These are phyloP conservation scores for Zopfochytrium polystomum DNA, from an alignment of 371 early-diverging fungal genomes.

Conservation along the genomic window DNA sequence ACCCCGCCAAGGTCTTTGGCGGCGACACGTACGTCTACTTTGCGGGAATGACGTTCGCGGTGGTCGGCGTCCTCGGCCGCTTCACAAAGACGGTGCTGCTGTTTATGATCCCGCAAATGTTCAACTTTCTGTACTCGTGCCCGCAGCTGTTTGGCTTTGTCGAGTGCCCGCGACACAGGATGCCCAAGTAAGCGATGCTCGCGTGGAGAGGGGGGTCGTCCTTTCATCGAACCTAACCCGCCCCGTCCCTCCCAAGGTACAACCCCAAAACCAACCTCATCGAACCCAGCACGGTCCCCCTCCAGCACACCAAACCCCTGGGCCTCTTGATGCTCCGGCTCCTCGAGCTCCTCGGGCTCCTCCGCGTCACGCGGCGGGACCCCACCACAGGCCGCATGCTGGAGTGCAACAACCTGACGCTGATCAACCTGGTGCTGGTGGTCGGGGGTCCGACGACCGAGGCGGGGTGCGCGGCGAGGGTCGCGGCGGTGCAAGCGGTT, in stretches of 20 bases:
- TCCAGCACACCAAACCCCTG: slow-evolving; percentile 16
- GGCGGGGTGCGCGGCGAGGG: slow-evolving; percentile 51
- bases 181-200: slow-evolving; percentile 63
- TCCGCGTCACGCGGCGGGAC: slow-evolving; percentile 29
- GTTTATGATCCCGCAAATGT: slow-evolving; percentile 92
- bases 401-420: slow-evolving; percentile 80
- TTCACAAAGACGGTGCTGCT: slow-evolving; percentile 89
- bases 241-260: slow-evolving; percentile 30
- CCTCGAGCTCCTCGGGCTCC: too few species aligned
- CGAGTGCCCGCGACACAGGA: slow-evolving; percentile 95
- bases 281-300: slow-evolving; percentile 16
- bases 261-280: slow-evolving; percentile 47
- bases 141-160: slow-evolving; percentile 94
- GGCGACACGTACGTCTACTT: slow-evolving; percentile 98
- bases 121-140: slow-evolving; percentile 92
- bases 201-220: neutral
- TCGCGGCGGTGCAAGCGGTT: slow-evolving; percentile 63
- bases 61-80: slow-evolving; percentile 90
- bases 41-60: slow-evolving; percentile 97
- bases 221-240: neutral
- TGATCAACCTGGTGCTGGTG: slow-evolving; percentile 84
- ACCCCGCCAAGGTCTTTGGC: slow-evolving; percentile 91
- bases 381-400: slow-evolving; percentile 24
- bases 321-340: slow-evolving; percentile 39
- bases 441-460: slow-evolving; percentile 74